phyloP scores from a whole-genome alignment of 805 yeast species.

The Myxozyma sirexii region DNA sequence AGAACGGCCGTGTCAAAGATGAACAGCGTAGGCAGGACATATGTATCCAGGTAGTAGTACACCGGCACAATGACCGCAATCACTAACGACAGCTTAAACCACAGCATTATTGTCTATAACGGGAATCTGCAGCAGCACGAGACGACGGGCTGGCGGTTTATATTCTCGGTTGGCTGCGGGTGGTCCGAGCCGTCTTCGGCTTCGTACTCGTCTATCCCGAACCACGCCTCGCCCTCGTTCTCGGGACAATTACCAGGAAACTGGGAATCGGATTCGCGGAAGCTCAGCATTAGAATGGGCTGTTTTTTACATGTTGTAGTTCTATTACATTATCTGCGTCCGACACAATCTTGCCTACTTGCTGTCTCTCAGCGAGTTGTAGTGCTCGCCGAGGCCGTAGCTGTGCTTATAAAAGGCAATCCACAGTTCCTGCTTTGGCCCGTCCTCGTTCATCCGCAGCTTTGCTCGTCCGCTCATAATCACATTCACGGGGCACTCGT shows the following conservation, averaged over 20 bases:
- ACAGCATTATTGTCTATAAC: conserved; percentile 1
- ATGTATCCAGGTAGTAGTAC: conserved; percentile 45
- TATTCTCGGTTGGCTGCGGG: too few relatives aligned
- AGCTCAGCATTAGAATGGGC: too few relatives aligned
- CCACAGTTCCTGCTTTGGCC: conserved; percentile 51
- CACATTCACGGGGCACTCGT: conserved; percentile 71
- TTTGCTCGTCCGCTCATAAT: conserved; percentile 77
- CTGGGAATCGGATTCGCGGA: too few relatives aligned
- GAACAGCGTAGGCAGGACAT: conserved; percentile 70
- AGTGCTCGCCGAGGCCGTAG: conserved; percentile 93
- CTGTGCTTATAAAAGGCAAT: conserved; percentile 82
- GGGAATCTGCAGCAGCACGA: not conserved
- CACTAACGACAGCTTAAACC: conserved; percentile 13
- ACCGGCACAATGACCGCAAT: conserved; percentile 19
- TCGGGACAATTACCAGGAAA: too few relatives aligned
- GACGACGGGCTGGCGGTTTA: too few relatives aligned
- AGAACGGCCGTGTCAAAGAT: conserved; percentile 69
- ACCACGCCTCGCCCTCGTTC: too few relatives aligned
- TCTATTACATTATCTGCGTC: too few relatives aligned
- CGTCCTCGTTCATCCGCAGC: conserved; percentile 63
- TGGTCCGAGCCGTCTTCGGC: too few relatives aligned
- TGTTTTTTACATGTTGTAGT: too few relatives aligned
- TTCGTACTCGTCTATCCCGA: conserved; percentile 11
- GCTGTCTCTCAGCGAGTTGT: conserved; percentile 58
- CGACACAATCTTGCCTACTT: too few relatives aligned